Evolutionary conservation across 495 filamentous ascomycete genomes (phyloP).

Genomic region (Aspergillus homomorphus): DNA sequence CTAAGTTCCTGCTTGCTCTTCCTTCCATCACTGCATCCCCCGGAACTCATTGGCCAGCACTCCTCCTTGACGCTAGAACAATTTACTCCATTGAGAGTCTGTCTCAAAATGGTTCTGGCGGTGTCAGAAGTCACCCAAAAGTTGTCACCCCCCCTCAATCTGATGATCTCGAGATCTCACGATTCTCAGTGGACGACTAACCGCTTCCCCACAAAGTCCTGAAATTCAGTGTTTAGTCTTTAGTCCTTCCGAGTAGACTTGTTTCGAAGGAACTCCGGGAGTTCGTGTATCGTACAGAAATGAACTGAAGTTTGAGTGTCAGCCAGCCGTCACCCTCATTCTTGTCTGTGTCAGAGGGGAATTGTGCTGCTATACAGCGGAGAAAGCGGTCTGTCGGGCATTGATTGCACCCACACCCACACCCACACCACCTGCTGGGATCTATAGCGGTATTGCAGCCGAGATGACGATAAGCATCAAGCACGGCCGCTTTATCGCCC

Average conservation of each 20-base stretch:
- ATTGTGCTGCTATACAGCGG: neutral
- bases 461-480: slow-evolving; percentile 6
- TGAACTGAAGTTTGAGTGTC: neutral
- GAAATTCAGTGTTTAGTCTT: slow-evolving; percentile 8
- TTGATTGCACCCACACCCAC: neutral
- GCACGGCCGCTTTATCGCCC: slow-evolving; percentile 4
- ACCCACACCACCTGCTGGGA: neutral
- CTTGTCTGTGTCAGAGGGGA: no score
- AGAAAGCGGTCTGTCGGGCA: neutral
- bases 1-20: neutral
- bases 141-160: neutral
- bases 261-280: slow-evolving; percentile 5
- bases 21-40: neutral
- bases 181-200: neutral
- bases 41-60: neutral
- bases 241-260: neutral
- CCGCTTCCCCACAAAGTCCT: slow-evolving; percentile 11
- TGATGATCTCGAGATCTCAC: neutral
- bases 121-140: slow-evolving; percentile 1
- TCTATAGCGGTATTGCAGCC: slow-evolving; percentile 4
- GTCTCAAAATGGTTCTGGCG: neutral
- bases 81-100: neutral
- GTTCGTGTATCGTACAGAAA: neutral
- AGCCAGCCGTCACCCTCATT: neutral
- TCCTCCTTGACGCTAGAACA: neutral